Base-by-base conservation (phyloP, 768 basidiomycete species). In the Wakefieldia striispora region DNA sequence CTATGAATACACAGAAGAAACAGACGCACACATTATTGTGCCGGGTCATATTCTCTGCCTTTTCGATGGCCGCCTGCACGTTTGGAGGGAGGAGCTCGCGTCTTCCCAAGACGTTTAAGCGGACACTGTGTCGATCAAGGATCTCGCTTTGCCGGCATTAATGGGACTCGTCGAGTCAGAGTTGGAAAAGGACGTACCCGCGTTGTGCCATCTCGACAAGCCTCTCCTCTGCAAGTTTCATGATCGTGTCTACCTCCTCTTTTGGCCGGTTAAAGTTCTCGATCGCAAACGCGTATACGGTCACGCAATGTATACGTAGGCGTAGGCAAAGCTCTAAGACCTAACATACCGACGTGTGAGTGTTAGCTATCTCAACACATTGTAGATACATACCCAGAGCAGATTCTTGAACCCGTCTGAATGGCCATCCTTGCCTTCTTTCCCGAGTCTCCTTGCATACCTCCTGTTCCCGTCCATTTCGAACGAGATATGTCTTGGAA, bases 401-500 rank as follows among this genome's bases (percentile, higher is more conserved):
- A 98, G 70, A 4, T 90, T 84, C 39, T 80, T 66, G 65, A 91
- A 98, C 0, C 97, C 97, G 39, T 87, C 85, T 6, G 75, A 72
- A 66, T 99, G 95, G 3, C 97, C 95, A 54, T 92, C 75, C 29
- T 74, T 73, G 17, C 90, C 77, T n/a, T 75, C 66, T 66, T 83
- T 79, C 14, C 83, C 80, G 19, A 79, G 71, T 57, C 73, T 70
- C 66, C 91, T 76, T 1, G 97, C 95, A 63, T 90, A 95, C 11
- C 97, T 77, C 45, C 97, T 75, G 66, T 98, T 97, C 4, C 97
- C 97, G 63, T 99, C 97, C 93, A 99, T 95, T 23, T 95, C 85
- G 64, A 99, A 95, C 2, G 89, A 94, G 24, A 98, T 80, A 72
- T 99, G 97, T 37, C 74, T 69, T 0, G 97, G 97, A 9, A 95